Conservation (phyloP, 139 green algal species). For the Ulvella scutata region DNA sequence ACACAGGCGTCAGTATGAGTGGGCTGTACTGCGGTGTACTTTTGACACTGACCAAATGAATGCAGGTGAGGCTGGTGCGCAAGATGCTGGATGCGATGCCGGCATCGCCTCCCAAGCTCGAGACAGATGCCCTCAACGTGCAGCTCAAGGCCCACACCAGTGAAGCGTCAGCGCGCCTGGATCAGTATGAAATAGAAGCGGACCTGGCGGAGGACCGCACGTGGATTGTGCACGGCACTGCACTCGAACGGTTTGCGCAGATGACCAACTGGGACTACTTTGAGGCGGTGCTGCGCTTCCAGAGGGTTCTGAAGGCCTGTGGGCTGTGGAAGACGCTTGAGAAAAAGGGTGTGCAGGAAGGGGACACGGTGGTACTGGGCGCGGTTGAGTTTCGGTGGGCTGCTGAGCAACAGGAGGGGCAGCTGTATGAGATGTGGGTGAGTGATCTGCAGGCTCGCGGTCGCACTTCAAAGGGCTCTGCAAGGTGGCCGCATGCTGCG, state of each 20-base stretch:
- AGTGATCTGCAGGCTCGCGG: constrained; percentile 42
- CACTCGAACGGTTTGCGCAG: constrained; percentile 64
- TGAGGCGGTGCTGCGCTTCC: constrained; percentile 51
- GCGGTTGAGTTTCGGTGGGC: constrained; percentile 53
- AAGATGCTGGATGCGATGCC: constrained; percentile 35
- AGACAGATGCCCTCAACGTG: constrained; percentile 44
- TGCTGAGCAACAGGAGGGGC: constrained; percentile 36
- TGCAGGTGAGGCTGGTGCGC: constrained; percentile 45
- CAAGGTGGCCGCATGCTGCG: constrained; percentile 44
- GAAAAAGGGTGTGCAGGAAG: constrained; percentile 31
- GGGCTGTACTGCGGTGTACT: too few relatives aligned
- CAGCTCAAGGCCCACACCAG: constrained; percentile 13
- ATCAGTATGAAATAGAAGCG: constrained; percentile 51
- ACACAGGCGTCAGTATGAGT: not conserved
- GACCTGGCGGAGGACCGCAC: constrained; percentile 16
- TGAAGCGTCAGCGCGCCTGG: constrained; percentile 23
- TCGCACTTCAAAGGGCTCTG: constrained; percentile 24
- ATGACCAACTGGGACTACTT: constrained; percentile 96
- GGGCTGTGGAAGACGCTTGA: constrained; percentile 46
- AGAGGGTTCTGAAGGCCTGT: constrained; percentile 35
- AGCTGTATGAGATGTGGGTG: constrained; percentile 53
- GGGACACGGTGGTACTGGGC: constrained; percentile 65
- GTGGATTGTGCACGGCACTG: constrained; percentile 40
- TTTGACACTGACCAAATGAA: too few relatives aligned
- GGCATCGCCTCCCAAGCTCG: not conserved